Percentiles rank a stretch among this genome's conserved stretches.
These are phyloP conservation scores for Calonectria crousiana DNA, from an alignment of 2,329 filamentous ascomycete genomes.

Conservation along the genomic window DNA sequence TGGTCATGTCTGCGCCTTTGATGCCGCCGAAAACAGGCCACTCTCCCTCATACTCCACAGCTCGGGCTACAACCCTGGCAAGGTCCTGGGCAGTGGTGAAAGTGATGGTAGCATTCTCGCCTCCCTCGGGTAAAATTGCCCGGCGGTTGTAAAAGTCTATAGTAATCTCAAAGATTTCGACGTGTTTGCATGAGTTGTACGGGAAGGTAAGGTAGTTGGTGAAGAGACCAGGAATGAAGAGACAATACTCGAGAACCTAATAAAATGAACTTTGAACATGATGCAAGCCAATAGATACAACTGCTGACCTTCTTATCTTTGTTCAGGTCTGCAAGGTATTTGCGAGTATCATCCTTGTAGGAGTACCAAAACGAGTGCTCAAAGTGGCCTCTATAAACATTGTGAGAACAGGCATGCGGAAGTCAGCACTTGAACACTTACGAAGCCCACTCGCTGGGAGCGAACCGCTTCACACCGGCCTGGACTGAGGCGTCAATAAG, in stretches of 20 bases:
- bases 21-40: constrained; percentile 60
- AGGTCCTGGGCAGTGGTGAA: constrained; percentile 59
- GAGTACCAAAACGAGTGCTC: constrained; percentile 32
- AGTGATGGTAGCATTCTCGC: constrained; percentile 56
- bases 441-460: constrained; percentile 70
- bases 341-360: constrained; percentile 60
- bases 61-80: constrained; percentile 52
- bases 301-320: constrained; percentile 54
- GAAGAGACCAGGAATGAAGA: constrained; percentile 68
- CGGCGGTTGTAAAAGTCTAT: constrained; percentile 57
- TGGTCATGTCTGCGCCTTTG: constrained; percentile 50
- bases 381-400: constrained; percentile 5
- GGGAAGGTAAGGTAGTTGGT: constrained; percentile 67
- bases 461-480: constrained; percentile 70
- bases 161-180: constrained; percentile 53
- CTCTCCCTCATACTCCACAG: constrained; percentile 56
- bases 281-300: rapidly evolving
- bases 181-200: constrained; percentile 57
- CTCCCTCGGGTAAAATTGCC: constrained; percentile 56
- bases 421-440: constrained; percentile 32
- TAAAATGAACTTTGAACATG: rapidly evolving
- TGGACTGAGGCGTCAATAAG: constrained; percentile 69
- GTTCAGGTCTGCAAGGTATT: constrained; percentile 66
- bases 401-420: background rate
- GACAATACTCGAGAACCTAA: constrained; percentile 66